Percentiles rank a stretch among this genome's conserved stretches.
These are phyloP conservation scores for Periconia digitata DNA, from an alignment of 2,329 filamentous ascomycete species.

Conservation along the genomic window DNA sequence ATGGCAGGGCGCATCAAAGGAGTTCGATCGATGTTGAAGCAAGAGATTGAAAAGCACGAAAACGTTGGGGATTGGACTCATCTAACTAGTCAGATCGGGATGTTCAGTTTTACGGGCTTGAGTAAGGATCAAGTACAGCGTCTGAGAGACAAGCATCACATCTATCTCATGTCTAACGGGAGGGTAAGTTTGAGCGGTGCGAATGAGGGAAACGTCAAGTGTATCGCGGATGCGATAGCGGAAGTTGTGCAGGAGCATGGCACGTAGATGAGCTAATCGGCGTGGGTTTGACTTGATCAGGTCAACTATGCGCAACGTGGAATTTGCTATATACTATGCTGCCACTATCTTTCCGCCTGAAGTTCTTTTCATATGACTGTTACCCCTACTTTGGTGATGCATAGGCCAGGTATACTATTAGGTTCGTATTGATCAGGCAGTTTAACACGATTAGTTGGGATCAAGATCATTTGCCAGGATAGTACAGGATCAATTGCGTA, in stretches of 20 bases:
- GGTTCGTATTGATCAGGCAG: too few relatives aligned
- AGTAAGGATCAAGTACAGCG: conserved; percentile 71
- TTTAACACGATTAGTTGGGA: too few relatives aligned
- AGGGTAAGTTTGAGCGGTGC: conserved; percentile 98
- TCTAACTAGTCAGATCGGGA: conserved; percentile 98
- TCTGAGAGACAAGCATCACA: conserved; percentile 66
- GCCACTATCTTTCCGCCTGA: too few relatives aligned
- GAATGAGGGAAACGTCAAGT: conserved; percentile 88
- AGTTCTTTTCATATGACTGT: too few relatives aligned
- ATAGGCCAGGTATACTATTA: too few relatives aligned
- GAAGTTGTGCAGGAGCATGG: conserved; percentile 75
- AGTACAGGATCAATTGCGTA: too few relatives aligned
- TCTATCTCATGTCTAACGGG: conserved; percentile 97
- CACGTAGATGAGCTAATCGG: too few relatives aligned
- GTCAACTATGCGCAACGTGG: too few relatives aligned
- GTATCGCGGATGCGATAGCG: conserved; percentile 87
- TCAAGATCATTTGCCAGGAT: too few relatives aligned
- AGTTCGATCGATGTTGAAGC: conserved; percentile 79
- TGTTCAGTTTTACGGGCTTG: conserved; percentile 94
- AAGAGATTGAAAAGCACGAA: conserved; percentile 77
- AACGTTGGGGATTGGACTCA: conserved; percentile 95
- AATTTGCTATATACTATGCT: too few relatives aligned
- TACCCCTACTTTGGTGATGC: too few relatives aligned
- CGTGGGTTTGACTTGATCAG: too few relatives aligned
- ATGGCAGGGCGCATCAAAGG: conserved; percentile 95